Conservation (phyloP, 2,329 filamentous ascomycete genomes). For the Xylariaceae sp. region DNA sequence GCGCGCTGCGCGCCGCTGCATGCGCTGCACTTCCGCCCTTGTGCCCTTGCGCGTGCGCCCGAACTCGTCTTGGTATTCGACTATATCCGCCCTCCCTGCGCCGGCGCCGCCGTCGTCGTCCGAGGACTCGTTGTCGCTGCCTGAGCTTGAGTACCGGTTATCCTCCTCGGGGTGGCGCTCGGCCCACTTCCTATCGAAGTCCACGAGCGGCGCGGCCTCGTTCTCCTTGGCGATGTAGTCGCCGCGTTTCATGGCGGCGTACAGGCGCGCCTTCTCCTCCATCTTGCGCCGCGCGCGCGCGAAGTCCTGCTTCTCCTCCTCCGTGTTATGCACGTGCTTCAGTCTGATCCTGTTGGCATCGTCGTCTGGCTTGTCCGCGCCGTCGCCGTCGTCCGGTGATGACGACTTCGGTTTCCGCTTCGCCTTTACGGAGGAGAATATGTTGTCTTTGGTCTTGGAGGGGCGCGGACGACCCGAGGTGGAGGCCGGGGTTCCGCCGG, state of each 20-base stretch:
- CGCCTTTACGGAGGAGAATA: slow-evolving; percentile 53
- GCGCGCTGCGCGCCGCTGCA: slow-evolving; percentile 54
- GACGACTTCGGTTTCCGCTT: slow-evolving; percentile 38
- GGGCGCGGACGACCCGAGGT: slow-evolving; percentile 49
- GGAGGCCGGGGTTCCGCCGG: slow-evolving; percentile 36
- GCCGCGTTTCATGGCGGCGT: slow-evolving; percentile 87
- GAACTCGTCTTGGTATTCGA: slow-evolving; percentile 90
- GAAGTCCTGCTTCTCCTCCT: slow-evolving; percentile 63
- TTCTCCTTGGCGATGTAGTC: slow-evolving; percentile 68
- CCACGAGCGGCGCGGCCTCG: slow-evolving; percentile 66
- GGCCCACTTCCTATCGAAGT: slow-evolving; percentile 96
- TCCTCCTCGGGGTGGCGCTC: slow-evolving; percentile 57
- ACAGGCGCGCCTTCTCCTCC: slow-evolving; percentile 84
- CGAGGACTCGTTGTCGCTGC: slow-evolving; percentile 64
- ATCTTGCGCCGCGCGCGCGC: slow-evolving; percentile 73
- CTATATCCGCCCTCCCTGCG: slow-evolving; percentile 48
- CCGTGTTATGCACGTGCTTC: slow-evolving; percentile 51
- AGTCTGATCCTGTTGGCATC: slow-evolving; percentile 36
- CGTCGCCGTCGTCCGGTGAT: slow-evolving; percentile 40
- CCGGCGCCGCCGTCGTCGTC: slow-evolving; percentile 40
- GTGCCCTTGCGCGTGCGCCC: slow-evolving; percentile 76
- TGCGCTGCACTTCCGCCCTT: slow-evolving; percentile 59
- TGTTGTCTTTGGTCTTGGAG: slow-evolving; percentile 58
- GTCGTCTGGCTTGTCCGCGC: slow-evolving; percentile 23
- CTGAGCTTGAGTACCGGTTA: slow-evolving; percentile 35